Base-by-base conservation (phyloP, 1,284 basidiomycete genomes). In the Tausonia pullulans region DNA sequence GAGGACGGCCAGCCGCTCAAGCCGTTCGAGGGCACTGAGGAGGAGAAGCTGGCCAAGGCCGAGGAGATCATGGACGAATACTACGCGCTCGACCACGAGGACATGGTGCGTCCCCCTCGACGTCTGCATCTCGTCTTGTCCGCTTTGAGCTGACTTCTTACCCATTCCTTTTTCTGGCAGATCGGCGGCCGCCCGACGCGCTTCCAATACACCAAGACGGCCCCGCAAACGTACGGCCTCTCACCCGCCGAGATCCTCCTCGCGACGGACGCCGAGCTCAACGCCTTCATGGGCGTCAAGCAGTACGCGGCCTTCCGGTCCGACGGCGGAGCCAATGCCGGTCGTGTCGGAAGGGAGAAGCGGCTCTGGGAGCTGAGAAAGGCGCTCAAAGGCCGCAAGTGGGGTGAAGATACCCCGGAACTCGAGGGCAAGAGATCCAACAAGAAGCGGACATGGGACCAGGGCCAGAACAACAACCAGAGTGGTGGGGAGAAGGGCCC, bases 181-280 rank as follows among this genome's bases (percentile, higher is more conserved):
- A 86, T 95, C 67, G 94, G 87, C 5, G 91, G 87, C 73, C 78
- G 92, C 70, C 87, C 91, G 1, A 98, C 95, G 0, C 87, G 92
- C 11, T 99, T 98, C 84, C 87, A 90, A 74, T 99, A 99, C 74
- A 81, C 85, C 6, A 80, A 84, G 56, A 85, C 91, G 11, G 78
- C 84, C 46, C 77, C 86, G 0, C 81, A 87, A 65, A 76, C 77
- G 48, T 96, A 83, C 74, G 86, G 84, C 7, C 83, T 99, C 55
- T 83, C 85, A 0, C 84, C 95, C 0, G 84, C 82, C 2, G 95
- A 99, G 73, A 93, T 98, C 69, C 80, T 99, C 27, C 81, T 93
- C 70, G 93, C 96, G 3, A 91, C 88, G 14, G 95, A 99, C 76
- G 81, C 84, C 58, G 94, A 98, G 73, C 82, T 98, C 59, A 98